Base-by-base conservation (phyloP, 2,329 filamentous ascomycete species). In the Dichotomopilus funicola region DNA sequence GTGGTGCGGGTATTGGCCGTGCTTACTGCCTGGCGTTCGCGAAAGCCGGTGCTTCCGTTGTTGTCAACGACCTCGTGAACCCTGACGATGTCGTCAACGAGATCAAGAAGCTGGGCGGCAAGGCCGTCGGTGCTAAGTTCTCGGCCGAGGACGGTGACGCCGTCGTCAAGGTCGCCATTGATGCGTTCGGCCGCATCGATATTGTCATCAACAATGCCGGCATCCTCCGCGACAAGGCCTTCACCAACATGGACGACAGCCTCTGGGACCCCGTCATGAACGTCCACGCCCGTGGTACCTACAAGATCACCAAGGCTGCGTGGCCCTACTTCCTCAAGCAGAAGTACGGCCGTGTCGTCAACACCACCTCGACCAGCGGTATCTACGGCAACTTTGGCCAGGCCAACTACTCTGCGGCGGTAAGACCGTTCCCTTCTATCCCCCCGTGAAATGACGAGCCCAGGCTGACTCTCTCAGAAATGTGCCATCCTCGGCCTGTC, bases 311-410 rank as follows among this genome's bases (percentile, higher is more conserved):
- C 69, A 96, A 96, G 82, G 94, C 94, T 59, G 94, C 94, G 19
- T 99, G 92, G 91, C 94, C 94, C 50, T 88, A 95, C 73, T 89
- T 99, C 79, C 80, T 97, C 51, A 96, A 96, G 81, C 94, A 99
- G 74, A 97, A 96, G 80, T 99, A 96, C 68, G 94, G 94, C 63
- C 90, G 94, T 67, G 85, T 99, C 59, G 80, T 99, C 68, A 99
- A 99, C 80, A 99, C 94, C 48, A 94, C 94, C 42, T 95, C 90
- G 38, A 97, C 94, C 49, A 95, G 88, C 65, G 94, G 94, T 73
- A 95, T 99, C 72, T 99, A 99, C 71, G 94, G 94, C 65, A 99
- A 96, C 81, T 99, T 99, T 71, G 94, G 94, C 61, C 94, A 99
- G 75, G 89, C 92, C 67, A 99, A 99, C 80, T 99, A 99, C 73